Base-by-base conservation (phyloP, 148 eudicot species). In the Cornus suecica region DNA sequence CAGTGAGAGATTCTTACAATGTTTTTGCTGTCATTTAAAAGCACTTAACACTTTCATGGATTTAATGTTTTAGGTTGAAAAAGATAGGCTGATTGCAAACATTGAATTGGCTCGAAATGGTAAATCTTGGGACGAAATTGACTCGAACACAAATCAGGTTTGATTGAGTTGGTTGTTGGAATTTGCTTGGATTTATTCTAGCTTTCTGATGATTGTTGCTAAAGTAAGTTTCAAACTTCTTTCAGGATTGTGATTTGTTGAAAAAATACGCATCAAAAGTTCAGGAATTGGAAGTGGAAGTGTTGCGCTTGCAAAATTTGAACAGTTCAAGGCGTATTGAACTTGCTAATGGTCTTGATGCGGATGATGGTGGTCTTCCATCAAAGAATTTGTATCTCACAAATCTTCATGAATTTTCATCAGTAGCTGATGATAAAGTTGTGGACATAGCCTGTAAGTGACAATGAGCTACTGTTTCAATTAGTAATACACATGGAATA, bases 51-150 rank as follows among this genome's bases (percentile, higher is more conserved):
- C 25, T 30, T 61, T 24, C 16, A 54, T 61, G 58, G 25, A 56
- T 18, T 58, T 41, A 32, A 68, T 34, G 8, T 25, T 77, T 74
- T 82, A 95, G 99, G 90, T 93, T 80, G 97, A 92, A 79, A 89
- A 89, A 65, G 99, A 95, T 79, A 85, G 84, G 68, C 77, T 95
- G 74, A 54, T 88, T 1, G 76, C 91, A 87, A 88, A 85, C 80
- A 83, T 95, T 23, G 97, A 92, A 88, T 95, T 97, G 54, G 81
- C 86, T 34, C 79, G 84, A 76, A 87, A 80, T 70, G 97, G 99
- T 23, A 95, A 88, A 82, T 77, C 97, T 23, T 89, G 91, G 93
- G 91, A 91, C 75, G 99, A 91, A 79, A 87, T 92, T 72, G 92
- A 91, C 32, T 77, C 85, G 5, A 63, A 48, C 34, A 85, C 86